A percentile compares a stretch with the other conserved stretches of the same genome.
phyloP scores from a whole-genome alignment of 352 stramenopile species.

The Aphanomyces invadans region DNA sequence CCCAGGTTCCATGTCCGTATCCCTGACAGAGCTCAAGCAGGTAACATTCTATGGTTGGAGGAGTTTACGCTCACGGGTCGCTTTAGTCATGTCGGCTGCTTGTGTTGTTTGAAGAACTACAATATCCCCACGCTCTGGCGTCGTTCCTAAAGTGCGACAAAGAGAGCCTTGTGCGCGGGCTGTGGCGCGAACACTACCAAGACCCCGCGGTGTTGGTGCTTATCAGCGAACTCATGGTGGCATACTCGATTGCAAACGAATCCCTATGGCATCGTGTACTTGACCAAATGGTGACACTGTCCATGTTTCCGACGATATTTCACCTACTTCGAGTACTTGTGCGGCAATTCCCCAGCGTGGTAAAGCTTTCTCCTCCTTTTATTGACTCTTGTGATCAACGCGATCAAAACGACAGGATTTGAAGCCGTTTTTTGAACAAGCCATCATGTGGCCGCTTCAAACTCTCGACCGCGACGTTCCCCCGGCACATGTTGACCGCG shows the following conservation, averaged over 20 bases:
- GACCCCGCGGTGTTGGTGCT: constrained; percentile 36
- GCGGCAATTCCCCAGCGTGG: constrained; percentile 3
- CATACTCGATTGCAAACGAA: constrained; percentile 37
- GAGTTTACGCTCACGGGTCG: too few species aligned
- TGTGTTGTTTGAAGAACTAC: constrained; percentile 46
- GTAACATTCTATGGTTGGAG: too few species aligned
- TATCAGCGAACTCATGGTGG: constrained; percentile 39
- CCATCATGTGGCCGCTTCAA: constrained; percentile 30
- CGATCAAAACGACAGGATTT: constrained; percentile 1
- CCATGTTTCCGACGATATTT: constrained; percentile 45
- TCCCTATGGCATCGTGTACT: constrained; percentile 48
- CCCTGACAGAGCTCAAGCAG: constrained; percentile 2
- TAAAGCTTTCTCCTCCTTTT: not conserved
- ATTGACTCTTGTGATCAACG: too few species aligned
- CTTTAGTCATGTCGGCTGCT: constrained; percentile 34
- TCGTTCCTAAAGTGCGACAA: constrained; percentile 44
- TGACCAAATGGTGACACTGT: constrained; percentile 33
- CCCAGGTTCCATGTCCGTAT: not conserved
- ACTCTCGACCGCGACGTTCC: constrained; percentile 22
- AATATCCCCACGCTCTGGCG: constrained; percentile 38
- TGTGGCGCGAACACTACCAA: constrained; percentile 37
- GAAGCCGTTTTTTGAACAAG: constrained; percentile 33
- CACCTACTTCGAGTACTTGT: constrained; percentile 35
- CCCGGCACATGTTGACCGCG: constrained; percentile 23
- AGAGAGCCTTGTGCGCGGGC: constrained; percentile 34